phyloP scores from a whole-genome alignment of 495 filamentous ascomycete genomes.

The Penicillium waksmanii region DNA sequence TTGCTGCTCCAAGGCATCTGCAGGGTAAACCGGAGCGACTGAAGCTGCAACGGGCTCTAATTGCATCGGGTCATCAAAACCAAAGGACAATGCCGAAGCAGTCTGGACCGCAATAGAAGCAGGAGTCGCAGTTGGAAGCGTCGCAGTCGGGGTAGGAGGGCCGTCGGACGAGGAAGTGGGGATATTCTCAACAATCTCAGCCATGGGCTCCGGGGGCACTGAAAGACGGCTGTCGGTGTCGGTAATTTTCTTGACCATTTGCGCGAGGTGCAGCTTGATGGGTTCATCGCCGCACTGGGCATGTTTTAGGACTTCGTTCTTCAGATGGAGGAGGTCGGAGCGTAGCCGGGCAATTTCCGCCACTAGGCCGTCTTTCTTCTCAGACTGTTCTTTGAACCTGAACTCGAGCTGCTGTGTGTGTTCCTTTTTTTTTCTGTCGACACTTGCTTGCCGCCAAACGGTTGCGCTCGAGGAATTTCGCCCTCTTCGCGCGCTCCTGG shows the following conservation, averaged over 20 bases:
- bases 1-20: constrained; percentile 32
- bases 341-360: constrained; percentile 53
- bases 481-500: constrained; percentile 37
- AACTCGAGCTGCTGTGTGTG: constrained; percentile 64
- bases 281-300: constrained; percentile 60
- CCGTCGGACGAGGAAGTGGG: constrained; percentile 1
- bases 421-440: constrained; percentile 82
- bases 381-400: constrained; percentile 41
- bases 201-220: constrained; percentile 1
- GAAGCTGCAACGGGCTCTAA: constrained; percentile 22
- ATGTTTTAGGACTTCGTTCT: constrained; percentile 62
- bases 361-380: constrained; percentile 69
- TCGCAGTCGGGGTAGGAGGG: constrained; percentile 3
- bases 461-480: constrained; percentile 76
- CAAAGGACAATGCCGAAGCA: constrained; percentile 34
- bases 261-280: constrained; percentile 53
- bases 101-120: not conserved
- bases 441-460: constrained; percentile 85
- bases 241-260: constrained; percentile 48
- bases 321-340: constrained; percentile 55
- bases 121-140: not conserved
- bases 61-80: constrained; percentile 42
- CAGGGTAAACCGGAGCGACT: constrained; percentile 13
- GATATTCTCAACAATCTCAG: constrained; percentile 11
- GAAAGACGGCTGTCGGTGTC: constrained; percentile 24